Evolutionary conservation across 108 stramenopile genomes (phyloP).

Genomic region (Skeletonema potamos): DNA sequence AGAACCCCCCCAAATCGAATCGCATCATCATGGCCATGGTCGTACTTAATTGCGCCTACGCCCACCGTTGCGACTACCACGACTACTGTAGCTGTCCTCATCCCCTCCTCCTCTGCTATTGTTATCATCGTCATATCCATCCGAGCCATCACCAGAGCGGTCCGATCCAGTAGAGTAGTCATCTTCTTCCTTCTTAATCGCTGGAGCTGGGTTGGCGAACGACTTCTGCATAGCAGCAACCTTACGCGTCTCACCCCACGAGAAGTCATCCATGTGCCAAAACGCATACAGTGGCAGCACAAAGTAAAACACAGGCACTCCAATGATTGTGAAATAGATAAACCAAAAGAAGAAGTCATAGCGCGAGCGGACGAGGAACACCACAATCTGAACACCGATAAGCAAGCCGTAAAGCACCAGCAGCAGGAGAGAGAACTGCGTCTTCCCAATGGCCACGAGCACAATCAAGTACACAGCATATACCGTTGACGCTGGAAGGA

Average conservation of each 20-base stretch:
- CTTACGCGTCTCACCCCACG: constrained; percentile 66
- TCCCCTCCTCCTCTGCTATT: not conserved
- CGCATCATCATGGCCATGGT: not conserved
- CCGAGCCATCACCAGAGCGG: not conserved
- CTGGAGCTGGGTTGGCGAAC: constrained; percentile 14
- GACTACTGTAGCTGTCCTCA: not conserved
- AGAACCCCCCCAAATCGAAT: not conserved
- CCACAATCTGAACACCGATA: constrained; percentile 50
- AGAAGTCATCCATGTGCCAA: constrained; percentile 68
- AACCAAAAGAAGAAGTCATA: constrained; percentile 62
- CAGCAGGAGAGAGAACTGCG: constrained; percentile 44
- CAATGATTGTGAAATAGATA: constrained; percentile 45
- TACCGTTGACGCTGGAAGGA: constrained; percentile 56
- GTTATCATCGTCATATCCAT: not conserved
- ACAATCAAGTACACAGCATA: constrained; percentile 52
- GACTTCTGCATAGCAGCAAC: constrained; percentile 44
- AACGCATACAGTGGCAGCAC: constrained; percentile 60
- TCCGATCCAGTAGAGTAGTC: not conserved
- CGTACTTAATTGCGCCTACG: not conserved
- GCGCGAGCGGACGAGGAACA: constrained; percentile 50
- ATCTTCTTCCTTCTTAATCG: not conserved
- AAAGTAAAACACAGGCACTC: constrained; percentile 63
- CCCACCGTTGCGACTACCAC: not conserved
- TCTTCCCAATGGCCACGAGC: constrained; percentile 39
- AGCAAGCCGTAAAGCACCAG: constrained; percentile 51